These are phyloP conservation scores for Mortierella sp. DNA, from an alignment of 371 early-diverging fungal species.

Conservation along the genomic window DNA sequence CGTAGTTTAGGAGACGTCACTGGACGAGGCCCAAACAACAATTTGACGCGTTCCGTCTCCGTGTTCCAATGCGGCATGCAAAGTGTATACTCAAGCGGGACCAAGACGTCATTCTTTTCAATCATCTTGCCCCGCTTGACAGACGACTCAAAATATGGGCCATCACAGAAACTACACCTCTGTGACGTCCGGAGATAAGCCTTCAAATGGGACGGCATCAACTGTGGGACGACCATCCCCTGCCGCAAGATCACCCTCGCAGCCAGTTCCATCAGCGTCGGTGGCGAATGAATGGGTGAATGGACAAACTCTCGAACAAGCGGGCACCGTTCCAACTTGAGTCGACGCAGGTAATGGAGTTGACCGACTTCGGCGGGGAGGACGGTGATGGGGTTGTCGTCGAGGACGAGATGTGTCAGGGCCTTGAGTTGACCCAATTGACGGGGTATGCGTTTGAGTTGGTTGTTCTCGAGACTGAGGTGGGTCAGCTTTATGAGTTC, in stretches of 20 bases:
- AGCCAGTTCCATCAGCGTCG: constrained; percentile 80
- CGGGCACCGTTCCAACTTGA: constrained; percentile 72
- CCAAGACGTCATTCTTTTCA: constrained; percentile 67
- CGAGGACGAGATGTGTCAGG: constrained; percentile 75
- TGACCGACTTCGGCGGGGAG: constrained; percentile 83
- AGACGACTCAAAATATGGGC: constrained; percentile 85
- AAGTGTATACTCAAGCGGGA: constrained; percentile 80
- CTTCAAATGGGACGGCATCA: constrained; percentile 68
- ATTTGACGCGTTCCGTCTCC: constrained; percentile 73
- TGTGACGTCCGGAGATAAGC: constrained; percentile 75
- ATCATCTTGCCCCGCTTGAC: constrained; percentile 73
- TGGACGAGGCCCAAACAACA: constrained; percentile 67
- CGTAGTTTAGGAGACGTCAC: constrained; percentile 51
- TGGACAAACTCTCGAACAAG: constrained; percentile 57
- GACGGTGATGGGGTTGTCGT: constrained; percentile 71
- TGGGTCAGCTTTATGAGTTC: constrained; percentile 68
- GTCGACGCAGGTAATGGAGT: constrained; percentile 72
- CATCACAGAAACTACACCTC: constrained; percentile 87
- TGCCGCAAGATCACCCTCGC: constrained; percentile 80
- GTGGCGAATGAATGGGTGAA: constrained; percentile 59
- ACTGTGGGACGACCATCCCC: constrained; percentile 65
- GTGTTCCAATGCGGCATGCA: constrained; percentile 84
- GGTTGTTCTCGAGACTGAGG: constrained; percentile 69
- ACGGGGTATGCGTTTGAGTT: constrained; percentile 67
- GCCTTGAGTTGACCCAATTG: constrained; percentile 67